Evolutionary conservation across 805 yeast genomes (phyloP), one percentile per base, ranked within the genome.

Genomic region (Brettanomyces sp.): DNA sequence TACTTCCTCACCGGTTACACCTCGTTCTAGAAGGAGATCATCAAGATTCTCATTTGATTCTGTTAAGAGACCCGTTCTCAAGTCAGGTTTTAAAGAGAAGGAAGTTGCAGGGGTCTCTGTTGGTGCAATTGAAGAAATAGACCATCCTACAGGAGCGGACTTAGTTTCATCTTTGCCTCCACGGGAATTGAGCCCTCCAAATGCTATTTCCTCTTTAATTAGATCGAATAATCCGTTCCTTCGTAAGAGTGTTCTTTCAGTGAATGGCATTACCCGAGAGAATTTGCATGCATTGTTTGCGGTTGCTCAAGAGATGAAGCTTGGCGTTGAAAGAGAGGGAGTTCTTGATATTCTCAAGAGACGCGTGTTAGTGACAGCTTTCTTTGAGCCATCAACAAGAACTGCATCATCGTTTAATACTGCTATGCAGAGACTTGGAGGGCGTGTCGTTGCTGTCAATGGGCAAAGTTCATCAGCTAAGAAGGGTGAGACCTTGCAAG

Each of bases 371-470:
- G 87, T 96, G 42, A 95, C 98, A 9, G 82, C 93, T 73, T 93
- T 93, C 74, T 93, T 89, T 67, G 99, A 93, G 72, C 99, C 99
- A 56, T 88, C 96, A 5, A 95, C 99, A 36, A 80, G 99, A 70
- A 93, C 99, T 33, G 80, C 95, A 18, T 81, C 97, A 22, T 93
- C 98, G 1, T 95, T 95, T 64, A 96, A 93, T 65, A 96, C 96
- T 57, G 99, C 99, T 49, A 93, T 93, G 99, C 98, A 93, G 74
- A 85, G 99, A 72, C 76, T 93, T 58, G 99, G 99, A 66, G 99
- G 99, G 63, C 80, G 96, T 68, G 95, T 89, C 56, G 85, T 95
- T 55, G 77, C 95, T 46, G 85, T 93, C 53, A 76, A 85, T 51
- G 85, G 93, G 49, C 80, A 77, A 53, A 76, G 89, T 33, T 90